Evolutionary conservation across 345 rosid genomes (phyloP), one percentile per base, ranked within the genome.

Genomic region (Aquilaria yunnanensis): DNA sequence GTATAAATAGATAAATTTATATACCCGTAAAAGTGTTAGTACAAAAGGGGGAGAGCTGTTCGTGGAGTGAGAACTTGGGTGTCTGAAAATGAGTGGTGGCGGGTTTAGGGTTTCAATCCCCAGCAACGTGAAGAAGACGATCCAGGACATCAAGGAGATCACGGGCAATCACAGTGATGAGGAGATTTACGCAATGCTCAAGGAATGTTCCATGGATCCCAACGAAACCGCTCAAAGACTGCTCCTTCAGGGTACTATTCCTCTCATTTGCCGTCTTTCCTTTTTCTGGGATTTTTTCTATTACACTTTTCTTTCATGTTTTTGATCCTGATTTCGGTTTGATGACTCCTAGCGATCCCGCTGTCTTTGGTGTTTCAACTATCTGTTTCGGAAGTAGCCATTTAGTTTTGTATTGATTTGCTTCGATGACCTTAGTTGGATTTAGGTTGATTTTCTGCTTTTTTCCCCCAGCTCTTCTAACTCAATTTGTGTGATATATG

Each of bases 181-280:
- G 12, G 98, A 92, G 83, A 89, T 92, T 80, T 80, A 77, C 67
- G 92, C 98, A 77, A 89, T 87, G 93, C 96, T 92, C 53, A 79
- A 71, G 73, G 96, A 89, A 61, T 92, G 98, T 46, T 80, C 82
- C 29, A 89, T 89, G 98, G 89, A 92, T 89, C 98, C 96, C 59
- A 84, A 92, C 57, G 96, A 92, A 79, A 77, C 98, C 55, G 45
- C 75, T 57, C 91, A 89, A 62, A 87, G 78, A 75, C 79, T 92
- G 29, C 90, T 87, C 55, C 63, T 41, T 57, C 88, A 83, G 75
- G 96, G 98, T 92, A 55, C 56, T 62, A 0, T 43, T 52, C 10
- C 9, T 55, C 31, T 73, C 67, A 32, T 53, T 57, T 49, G 33
- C 43, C 54, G 31, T 47, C 30, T 37, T 50, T 32, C 32, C 12